phyloP scores from a whole-genome alignment of 169 alveolate species.

The Besnoitia besnoiti region DNA sequence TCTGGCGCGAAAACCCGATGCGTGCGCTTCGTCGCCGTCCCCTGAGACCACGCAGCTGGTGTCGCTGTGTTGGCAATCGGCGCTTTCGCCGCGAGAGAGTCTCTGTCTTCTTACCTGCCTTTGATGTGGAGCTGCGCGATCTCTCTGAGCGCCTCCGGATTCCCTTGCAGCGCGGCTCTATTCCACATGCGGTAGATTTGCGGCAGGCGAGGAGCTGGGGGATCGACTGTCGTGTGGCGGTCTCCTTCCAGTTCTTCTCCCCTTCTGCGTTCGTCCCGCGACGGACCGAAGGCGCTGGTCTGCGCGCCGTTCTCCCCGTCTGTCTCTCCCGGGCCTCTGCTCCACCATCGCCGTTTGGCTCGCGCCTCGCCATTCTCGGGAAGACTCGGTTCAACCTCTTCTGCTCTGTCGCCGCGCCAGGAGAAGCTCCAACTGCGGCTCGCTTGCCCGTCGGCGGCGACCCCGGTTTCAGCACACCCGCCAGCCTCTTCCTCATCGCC shows the following conservation, averaged over 20 bases:
- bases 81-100: too few species aligned
- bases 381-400: too few species aligned
- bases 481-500: too few species aligned
- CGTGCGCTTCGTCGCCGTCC: too few species aligned
- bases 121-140: slow-evolving; percentile 11
- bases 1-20: too few species aligned
- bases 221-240: not conserved
- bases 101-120: not conserved
- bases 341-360: not conserved
- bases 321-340: not conserved
- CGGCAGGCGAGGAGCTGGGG: not conserved
- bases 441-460: too few species aligned
- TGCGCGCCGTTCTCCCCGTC: not conserved
- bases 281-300: slow-evolving; percentile 10
- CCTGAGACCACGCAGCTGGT: too few species aligned
- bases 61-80: too few species aligned
- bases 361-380: too few species aligned
- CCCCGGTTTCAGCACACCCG: too few species aligned
- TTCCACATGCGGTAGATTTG: slow-evolving; percentile 51
- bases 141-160: slow-evolving; percentile 46
- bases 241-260: not conserved
- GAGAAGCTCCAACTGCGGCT: too few species aligned
- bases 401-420: too few species aligned
- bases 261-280: not conserved
- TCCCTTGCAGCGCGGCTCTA: slow-evolving; percentile 62